Evolutionary conservation across 148 eudicot genomes (phyloP).

Genomic region (Vaccinium macrocarpon): DNA sequence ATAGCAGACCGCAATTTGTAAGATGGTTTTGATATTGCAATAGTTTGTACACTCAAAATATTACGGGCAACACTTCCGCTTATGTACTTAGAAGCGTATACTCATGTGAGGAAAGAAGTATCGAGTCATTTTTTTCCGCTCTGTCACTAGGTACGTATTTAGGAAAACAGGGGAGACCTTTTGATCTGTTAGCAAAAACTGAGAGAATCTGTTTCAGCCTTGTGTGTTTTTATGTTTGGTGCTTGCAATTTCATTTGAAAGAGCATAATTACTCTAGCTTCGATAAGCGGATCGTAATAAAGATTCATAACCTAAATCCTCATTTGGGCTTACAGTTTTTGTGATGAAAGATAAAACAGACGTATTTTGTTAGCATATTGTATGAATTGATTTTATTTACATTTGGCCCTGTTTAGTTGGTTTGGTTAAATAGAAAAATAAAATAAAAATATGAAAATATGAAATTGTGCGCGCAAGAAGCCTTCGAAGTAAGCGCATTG

Average conservation of each 20-base stretch:
- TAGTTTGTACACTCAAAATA: neutral
- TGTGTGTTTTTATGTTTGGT: neutral
- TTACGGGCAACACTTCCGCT: neutral
- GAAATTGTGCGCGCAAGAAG: neutral
- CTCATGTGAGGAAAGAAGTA: neutral
- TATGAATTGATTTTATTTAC: too few species aligned
- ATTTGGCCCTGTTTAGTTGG: neutral
- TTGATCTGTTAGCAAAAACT: neutral
- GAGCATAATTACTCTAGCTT: neutral
- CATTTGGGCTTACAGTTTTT: neutral
- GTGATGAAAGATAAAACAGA: too few species aligned
- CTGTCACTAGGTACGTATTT: neutral
- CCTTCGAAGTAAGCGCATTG: too few species aligned
- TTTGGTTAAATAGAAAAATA: neutral
- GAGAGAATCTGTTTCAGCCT: neutral
- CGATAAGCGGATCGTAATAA: neutral
- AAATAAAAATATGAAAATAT: neutral
- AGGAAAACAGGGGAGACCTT: neutral
- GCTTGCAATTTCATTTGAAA: neutral
- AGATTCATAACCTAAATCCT: neutral
- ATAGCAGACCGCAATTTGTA: neutral
- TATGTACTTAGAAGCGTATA: neutral
- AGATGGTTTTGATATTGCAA: neutral
- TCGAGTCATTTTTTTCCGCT: neutral
- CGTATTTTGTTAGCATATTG: too few species aligned